These are phyloP conservation scores for Uncinocarpus reesii DNA, from an alignment of 2,329 filamentous ascomycete species.

Conservation along the genomic window DNA sequence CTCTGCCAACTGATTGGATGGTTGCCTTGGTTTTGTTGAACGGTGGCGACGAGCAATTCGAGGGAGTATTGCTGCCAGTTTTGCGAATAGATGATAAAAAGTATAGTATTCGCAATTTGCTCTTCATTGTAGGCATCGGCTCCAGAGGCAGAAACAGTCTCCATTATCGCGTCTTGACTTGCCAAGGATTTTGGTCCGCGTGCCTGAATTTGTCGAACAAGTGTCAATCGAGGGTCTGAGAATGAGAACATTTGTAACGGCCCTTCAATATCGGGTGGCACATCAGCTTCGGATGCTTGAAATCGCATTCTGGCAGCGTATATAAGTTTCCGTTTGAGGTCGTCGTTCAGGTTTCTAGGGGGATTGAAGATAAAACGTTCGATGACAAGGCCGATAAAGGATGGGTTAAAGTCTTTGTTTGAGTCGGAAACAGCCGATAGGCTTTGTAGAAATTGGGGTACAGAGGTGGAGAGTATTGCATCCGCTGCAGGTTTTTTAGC, in stretches of 20 bases:
- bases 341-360: conserved; percentile 73
- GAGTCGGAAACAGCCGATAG: conserved; percentile 56
- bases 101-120: conserved; percentile 69
- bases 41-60: conserved; percentile 55
- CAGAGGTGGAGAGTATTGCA: conserved; percentile 74
- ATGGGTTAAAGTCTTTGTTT: conserved; percentile 55
- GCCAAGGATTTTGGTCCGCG: conserved; percentile 65
- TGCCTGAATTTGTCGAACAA: conserved; percentile 58
- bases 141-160: conserved; percentile 47
- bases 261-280: conserved; percentile 36
- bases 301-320: conserved; percentile 61
- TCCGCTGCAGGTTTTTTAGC: conserved; percentile 52
- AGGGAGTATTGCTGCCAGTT: conserved; percentile 54
- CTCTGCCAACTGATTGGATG: conserved; percentile 55
- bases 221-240: conserved; percentile 33
- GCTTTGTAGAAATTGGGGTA: conserved; percentile 64
- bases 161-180: conserved; percentile 59
- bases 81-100: conserved; percentile 56
- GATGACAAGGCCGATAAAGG: conserved; percentile 68
- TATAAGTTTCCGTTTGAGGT: conserved; percentile 55
- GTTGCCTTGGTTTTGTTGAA: conserved; percentile 46
- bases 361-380: conserved; percentile 81
- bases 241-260: conserved; percentile 39
- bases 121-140: conserved; percentile 62
- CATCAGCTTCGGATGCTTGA: conserved; percentile 40